Percentiles rank a stretch among this genome's conserved stretches.
Conservation (phyloP, 2,329 filamentous ascomycete species). For the Penicillium digitatum region DNA sequence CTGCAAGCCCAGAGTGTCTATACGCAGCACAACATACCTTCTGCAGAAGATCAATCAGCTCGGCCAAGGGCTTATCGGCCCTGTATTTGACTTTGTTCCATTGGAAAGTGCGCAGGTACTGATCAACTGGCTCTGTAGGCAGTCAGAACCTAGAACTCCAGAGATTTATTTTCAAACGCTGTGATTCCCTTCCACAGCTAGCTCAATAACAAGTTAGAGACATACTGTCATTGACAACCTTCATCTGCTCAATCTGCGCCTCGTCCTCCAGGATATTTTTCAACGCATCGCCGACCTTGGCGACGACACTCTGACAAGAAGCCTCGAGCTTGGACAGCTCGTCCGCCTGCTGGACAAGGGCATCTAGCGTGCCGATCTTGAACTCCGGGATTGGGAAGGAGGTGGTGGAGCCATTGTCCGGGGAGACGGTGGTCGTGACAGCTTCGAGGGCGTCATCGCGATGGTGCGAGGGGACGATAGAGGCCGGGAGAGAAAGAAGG, state of each 20-base stretch:
- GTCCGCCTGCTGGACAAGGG: constrained; percentile 91
- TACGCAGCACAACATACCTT: constrained; percentile 57
- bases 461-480: constrained; percentile 76
- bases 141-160: constrained; percentile 8
- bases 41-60: constrained; percentile 81
- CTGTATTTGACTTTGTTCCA: constrained; percentile 99
- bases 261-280: constrained; percentile 79
- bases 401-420: constrained; percentile 70
- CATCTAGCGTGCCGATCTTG: constrained; percentile 96
- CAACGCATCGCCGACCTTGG: constrained; percentile 83
- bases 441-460: constrained; percentile 75
- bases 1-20: no score
- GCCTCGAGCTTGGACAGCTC: constrained; percentile 84
- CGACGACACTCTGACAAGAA: constrained; percentile 74
- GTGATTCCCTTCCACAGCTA: neutral
- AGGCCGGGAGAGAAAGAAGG: constrained; percentile 83
- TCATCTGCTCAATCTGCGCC: constrained; percentile 76
- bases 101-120: constrained; percentile 80
- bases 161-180: constrained; percentile 5
- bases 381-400: constrained; percentile 86
- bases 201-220: constrained; percentile 4
- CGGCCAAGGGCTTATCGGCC: constrained; percentile 80
- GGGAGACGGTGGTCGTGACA: constrained; percentile 65
- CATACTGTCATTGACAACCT: constrained; percentile 91
- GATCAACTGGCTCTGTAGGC: constrained; percentile 79